Evolutionary conservation across 192 early-diverging fungal genomes (phyloP), one percentile per base, ranked within the genome.

Genomic region (Linnemannia zychae): DNA sequence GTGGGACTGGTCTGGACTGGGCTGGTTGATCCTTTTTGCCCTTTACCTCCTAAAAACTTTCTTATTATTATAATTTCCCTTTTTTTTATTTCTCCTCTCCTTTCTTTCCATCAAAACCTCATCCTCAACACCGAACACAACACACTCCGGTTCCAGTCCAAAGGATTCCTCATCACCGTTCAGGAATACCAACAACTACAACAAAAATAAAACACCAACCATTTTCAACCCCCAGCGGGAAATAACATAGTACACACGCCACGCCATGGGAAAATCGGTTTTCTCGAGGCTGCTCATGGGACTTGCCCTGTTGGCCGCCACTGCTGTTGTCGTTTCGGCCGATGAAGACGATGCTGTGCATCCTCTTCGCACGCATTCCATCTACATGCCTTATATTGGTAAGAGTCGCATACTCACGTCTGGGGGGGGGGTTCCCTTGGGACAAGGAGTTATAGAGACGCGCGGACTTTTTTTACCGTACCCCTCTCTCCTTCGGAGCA

Each of bases 331-430:
- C 34, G 47, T 71, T 9, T 48, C 44, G 50, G 76, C 65, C 6
- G 15, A 20, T 31, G 80, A 44, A 12, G 68, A 75, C 37, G 77
- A 88, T 68, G 79, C 66, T 22, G 71, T 77, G 5, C 76, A 88
- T 49, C 87, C 91, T 33, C 77, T 92, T 33, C 81, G 88, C 46
- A 88, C 91, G 7, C 88, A 91, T 63, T 92, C 89, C 50, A 80
- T 92, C 37, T 88, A 89, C 66, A 90, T 89, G 87, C 91, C 91
- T 47, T 92, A 91, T 75, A 92, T 92, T 74, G 91, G 91, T 92
- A 79, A 83, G 82, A n/a, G n/a, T n/a, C n/a, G n/a, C n/a, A n/a
- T n/a, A n/a, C n/a, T n/a, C n/a, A n/a, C n/a, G n/a, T n/a, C n/a
- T n/a, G n/a, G n/a, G n/a, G n/a, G n/a, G n/a, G n/a, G n/a, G n/a